Base-by-base conservation (phyloP, 2,329 filamentous ascomycete species). In the Epichloe sylvatica region DNA sequence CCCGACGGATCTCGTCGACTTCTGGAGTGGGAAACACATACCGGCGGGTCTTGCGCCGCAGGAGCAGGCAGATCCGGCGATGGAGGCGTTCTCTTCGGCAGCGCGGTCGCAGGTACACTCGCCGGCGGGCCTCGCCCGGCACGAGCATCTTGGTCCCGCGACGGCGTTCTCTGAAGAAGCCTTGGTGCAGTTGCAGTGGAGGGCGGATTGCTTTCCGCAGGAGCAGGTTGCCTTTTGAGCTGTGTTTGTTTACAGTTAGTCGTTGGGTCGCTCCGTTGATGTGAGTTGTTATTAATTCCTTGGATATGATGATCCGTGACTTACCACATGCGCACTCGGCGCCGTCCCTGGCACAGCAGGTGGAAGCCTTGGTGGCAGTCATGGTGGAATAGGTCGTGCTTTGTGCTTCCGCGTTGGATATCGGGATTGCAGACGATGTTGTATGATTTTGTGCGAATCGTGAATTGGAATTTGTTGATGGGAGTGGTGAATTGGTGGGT, bases 161-260 rank as follows among this genome's bases (percentile, higher is more conserved):
- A 86, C 64, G 39, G 70, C 70, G 74, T 96, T 96, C 75, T 96
- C 90, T 15, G 73, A 68, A 4, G 75, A 55, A 4, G 89, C 77
- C 67, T 87, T 90, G 60, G 80, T 80, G 72, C 91, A 96, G 54
- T 74, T 84, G 78, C 91, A 97, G 65, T 90, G 76, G 45, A 95
- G 80, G 46, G 91, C 91, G 4, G 81, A 79, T 64, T 92, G 78
- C 73, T 95, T 81, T 63, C 91, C 91, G 66, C 91, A 97, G 15
- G 87, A 94, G 79, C 89, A 95, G 52, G 74, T 83, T 8, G 80
- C 80, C 67, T 83, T 74, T 59, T 78, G 67, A 58, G 79, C 80
- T 79, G 30, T 9, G 13, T 7, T 7, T 3, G 15, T 4, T 13
- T 21, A 15, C 25, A 36, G 39, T 48, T 11, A 19, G 19, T 23